Percentiles rank a stretch among this genome's conserved stretches.
phyloP scores from a whole-genome alignment of 208 protist species.

The Acanthamoeba quina region DNA sequence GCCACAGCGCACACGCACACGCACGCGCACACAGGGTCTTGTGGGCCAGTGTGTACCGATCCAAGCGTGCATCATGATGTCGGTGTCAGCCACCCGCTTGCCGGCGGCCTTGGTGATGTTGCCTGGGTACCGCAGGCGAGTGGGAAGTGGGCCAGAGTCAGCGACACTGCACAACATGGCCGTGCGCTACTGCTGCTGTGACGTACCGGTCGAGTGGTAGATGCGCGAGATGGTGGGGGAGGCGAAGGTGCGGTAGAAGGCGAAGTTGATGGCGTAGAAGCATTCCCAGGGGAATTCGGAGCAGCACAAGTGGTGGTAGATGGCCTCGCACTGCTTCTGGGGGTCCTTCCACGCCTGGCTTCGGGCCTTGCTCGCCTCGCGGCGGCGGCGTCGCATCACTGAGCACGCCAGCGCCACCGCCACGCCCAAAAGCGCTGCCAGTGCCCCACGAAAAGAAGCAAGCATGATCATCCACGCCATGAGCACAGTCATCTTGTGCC shows the following conservation, averaged over 20 bases:
- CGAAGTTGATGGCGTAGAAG: slow-evolving; percentile 36
- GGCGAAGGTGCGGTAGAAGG: slow-evolving; percentile 24
- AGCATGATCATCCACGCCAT: too few relatives aligned
- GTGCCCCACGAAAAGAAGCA: too few relatives aligned
- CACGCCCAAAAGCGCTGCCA: background rate
- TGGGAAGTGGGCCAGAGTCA: background rate
- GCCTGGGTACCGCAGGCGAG: background rate
- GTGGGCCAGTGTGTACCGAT: background rate
- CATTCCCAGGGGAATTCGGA: slow-evolving; percentile 6
- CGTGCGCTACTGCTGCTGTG: too few relatives aligned
- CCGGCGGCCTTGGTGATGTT: background rate
- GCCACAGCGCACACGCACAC: background rate
- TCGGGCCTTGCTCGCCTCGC: background rate
- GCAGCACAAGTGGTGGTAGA: slow-evolving; percentile 22
- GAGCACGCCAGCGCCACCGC: background rate
- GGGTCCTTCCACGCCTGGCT: background rate
- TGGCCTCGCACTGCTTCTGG: background rate
- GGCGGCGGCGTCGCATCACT: background rate
- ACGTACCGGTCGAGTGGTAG: slow-evolving; percentile 5
- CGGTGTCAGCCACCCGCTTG: background rate
- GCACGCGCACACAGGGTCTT: background rate
- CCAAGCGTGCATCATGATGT: slow-evolving; percentile 30
- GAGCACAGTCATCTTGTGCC: background rate
- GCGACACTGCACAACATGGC: too few relatives aligned
- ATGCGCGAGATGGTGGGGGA: background rate